Evolutionary conservation across 441 rosid genomes (phyloP), one percentile per base, ranked within the genome.

Genomic region (Syzygium syzygioides): DNA sequence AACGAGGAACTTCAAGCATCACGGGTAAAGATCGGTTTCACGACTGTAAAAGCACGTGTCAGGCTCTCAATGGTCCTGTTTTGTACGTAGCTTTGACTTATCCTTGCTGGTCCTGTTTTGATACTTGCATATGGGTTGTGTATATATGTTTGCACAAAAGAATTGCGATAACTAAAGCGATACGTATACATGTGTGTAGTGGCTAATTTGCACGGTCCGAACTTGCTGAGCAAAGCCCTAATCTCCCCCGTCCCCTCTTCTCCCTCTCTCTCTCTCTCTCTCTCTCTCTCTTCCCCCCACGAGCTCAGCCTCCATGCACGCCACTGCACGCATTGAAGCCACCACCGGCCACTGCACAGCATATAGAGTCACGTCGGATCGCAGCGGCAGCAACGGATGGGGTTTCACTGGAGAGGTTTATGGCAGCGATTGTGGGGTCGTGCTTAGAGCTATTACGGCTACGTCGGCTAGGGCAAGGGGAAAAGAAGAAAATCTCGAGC

Each of bases 21-120:
- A 0, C 0, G 50, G 17, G 0, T 68, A n/a, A 11, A 68, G 26
- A 4, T 5, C 3, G 0, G 48, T 34, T 68, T 34, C 28, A 19
- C 50, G 8, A 2, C 8, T 34, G 8, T 2, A 34, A 19, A 34
- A 4, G 15, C 3, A 10, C 28, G 14, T 68, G 79, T 34, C 1
- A 3, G 14, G 14, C 45, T 68, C 14, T 30, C 23, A 4, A 32
- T n/a, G 45, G 45, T 18, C 48, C 48, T 11, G 7, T 30, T 66
- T 20, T 14, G 0, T 34, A 19, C 7, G 1, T 18, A 60, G 79
- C 34, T 5, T 4, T 68, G 79, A 4, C 14, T 14, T 28, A 6
- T 57, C n/a, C 10, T 10, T 25, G n/a, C 62, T 57, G 62, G n/a
- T 57, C 62, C 13, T 0, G 41, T n/a, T n/a, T 28, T 30, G 34